Conservation (phyloP, 352 stramenopile genomes). For the Elongisporangium anandrum region DNA sequence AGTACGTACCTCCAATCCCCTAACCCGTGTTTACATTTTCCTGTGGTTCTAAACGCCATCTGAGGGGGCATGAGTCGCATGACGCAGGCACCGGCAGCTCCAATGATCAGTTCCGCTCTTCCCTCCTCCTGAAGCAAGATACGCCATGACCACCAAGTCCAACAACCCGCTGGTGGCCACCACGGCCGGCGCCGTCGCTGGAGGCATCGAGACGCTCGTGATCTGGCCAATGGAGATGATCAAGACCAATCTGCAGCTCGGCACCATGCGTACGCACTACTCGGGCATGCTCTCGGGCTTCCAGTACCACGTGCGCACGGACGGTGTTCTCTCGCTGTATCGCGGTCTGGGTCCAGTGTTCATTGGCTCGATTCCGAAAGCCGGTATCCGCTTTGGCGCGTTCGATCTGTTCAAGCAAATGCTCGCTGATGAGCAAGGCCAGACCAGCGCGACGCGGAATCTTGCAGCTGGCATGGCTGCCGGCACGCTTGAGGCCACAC, state of each 20-base stretch:
- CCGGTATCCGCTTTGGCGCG: conserved; percentile 94
- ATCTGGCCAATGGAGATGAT: conserved; percentile 95
- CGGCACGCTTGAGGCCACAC: conserved; percentile 87
- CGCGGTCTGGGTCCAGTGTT: conserved; percentile 92
- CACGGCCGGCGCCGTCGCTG: conserved; percentile 81
- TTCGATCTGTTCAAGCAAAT: conserved; percentile 88
- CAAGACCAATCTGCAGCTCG: conserved; percentile 93
- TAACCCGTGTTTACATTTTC: background rate
- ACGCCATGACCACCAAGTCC: conserved; percentile 43
- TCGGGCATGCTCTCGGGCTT: conserved; percentile 70
- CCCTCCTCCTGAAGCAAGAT: background rate
- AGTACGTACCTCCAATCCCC: background rate
- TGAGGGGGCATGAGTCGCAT: background rate
- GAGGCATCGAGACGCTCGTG: conserved; percentile 83
- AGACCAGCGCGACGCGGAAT: conserved; percentile 88
- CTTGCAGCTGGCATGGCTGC: conserved; percentile 92
- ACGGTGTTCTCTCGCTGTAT: conserved; percentile 85
- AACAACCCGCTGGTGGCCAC: conserved; percentile 82
- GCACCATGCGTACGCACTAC: conserved; percentile 76
- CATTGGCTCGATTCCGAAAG: conserved; percentile 94
- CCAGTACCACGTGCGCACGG: conserved; percentile 61
- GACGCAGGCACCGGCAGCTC: background rate
- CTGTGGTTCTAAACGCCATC: background rate
- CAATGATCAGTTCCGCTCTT: background rate
- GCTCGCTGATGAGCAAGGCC: conserved; percentile 87